phyloP scores from a whole-genome alignment of 768 basidiomycete genomes.

The Russula brevipes region DNA sequence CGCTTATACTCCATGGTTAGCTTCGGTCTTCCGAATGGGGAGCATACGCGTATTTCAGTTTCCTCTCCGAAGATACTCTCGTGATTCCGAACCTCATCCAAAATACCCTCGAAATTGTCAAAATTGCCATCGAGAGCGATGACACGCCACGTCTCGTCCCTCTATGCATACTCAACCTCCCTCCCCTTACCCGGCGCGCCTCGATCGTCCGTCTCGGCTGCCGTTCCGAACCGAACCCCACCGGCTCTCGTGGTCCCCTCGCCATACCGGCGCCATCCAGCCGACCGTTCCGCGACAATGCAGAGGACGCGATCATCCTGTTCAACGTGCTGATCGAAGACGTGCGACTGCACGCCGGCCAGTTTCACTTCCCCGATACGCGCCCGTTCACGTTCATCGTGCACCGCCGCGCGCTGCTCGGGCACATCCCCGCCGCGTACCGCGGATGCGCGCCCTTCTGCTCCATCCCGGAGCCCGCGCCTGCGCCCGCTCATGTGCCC shows the following conservation, averaged over 20 bases:
- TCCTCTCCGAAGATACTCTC: slow-evolving; percentile 28
- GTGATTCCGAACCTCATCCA: slow-evolving; percentile 28
- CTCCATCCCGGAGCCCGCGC: not conserved
- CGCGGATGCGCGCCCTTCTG: slow-evolving; percentile 7
- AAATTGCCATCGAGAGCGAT: slow-evolving; percentile 11
- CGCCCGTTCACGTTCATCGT: slow-evolving; percentile 28
- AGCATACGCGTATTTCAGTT: slow-evolving; percentile 29
- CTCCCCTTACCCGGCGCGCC: slow-evolving; percentile 16
- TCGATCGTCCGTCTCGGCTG: slow-evolving; percentile 28
- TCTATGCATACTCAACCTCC: slow-evolving; percentile 25
- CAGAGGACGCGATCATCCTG: slow-evolving; percentile 28
- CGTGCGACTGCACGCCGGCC: not conserved
- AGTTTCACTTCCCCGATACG: slow-evolving; percentile 11
- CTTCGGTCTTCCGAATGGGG: slow-evolving; percentile 15
- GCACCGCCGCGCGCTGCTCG: slow-evolving; percentile 27
- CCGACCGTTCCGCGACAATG: slow-evolving; percentile 27
- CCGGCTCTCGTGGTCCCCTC: not conserved
- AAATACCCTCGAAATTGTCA: slow-evolving; percentile 27
- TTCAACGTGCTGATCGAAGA: slow-evolving; percentile 26
- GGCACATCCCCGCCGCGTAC: slow-evolving; percentile 1
- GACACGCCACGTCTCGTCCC: slow-evolving; percentile 11
- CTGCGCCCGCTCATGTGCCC: not conserved
- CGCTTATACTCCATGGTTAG: slow-evolving; percentile 4
- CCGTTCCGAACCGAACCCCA: slow-evolving; percentile 30
- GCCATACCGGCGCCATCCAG: not conserved